Evolutionary conservation across 2,329 filamentous ascomycete genomes (phyloP), one percentile per base, ranked within the genome.

Genomic region (Ophiosphaerella narmari): DNA sequence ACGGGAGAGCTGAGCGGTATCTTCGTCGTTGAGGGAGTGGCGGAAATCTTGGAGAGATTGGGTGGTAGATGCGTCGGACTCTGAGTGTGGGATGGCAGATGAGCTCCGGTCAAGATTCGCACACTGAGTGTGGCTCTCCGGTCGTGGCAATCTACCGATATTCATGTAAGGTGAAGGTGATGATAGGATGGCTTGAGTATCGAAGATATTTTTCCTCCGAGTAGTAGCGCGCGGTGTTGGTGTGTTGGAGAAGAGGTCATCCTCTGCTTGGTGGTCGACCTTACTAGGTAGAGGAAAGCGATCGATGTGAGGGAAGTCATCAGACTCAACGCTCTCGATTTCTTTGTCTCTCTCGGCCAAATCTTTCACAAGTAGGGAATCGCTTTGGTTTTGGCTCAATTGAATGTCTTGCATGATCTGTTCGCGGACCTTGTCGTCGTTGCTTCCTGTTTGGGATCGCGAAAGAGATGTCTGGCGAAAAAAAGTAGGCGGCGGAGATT

Each of bases 101-200:
- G 50, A 49, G 41, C 40, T 51, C 1, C 42, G 31, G 26, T 21
- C 18, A 21, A 21, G 18, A 21, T 21, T 5, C 18, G 18, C 18
- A 21, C 4, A 21, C 4, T 59, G 48, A 3, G 47, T 48, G 18
- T 52, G 38, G 13, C 35, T 44, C 13, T 21, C 13, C 13, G 60
- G 58, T 3, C 34, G 55, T 1, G 60, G 53, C 7, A 64, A 49
- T 3, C 35, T 39, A 33, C 12, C 26, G 11, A 67, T 46, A 3
- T 39, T 14, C 14, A 54, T 33, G 21, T 32, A 39, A 43, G 60
- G 59, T 1, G 56, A 61, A 12, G 64, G 63, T 3, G 66, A 68
- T 1, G 64, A 68, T n/a, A 71, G 63, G 14, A 72, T 72, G 14
- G 66, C 68, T 54, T 72, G 69, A 6, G 68, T 72, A 36, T 72